A percentile compares a stretch with the other conserved stretches of the same genome.
Evolutionary conservation across 2,329 filamentous ascomycete genomes (phyloP).

Genomic region (Penicillium sp.): DNA sequence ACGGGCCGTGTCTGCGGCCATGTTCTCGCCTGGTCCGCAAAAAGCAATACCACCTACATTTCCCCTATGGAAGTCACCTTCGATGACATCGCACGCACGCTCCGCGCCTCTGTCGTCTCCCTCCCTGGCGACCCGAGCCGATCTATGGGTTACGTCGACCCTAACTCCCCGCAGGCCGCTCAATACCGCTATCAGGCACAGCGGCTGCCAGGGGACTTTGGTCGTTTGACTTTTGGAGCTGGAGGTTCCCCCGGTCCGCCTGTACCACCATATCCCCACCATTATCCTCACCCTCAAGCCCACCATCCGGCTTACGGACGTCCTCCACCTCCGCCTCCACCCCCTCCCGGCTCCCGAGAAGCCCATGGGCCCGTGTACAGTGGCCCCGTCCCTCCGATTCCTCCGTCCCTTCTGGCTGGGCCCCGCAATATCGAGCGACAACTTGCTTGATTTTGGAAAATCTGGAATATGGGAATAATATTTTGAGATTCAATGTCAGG

Average conservation of each 20-base stretch:
- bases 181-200: constrained; percentile 17
- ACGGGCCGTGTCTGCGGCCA: constrained; percentile 79
- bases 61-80: constrained; percentile 89
- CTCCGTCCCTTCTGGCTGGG: constrained; percentile 15
- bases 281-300: constrained; percentile 5
- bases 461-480: background rate
- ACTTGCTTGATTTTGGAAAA: constrained; percentile 24
- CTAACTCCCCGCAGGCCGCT: constrained; percentile 3
- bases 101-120: constrained; percentile 61
- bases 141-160: constrained; percentile 17
- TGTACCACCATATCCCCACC: constrained; percentile 10
- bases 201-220: constrained; percentile 16
- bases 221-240: constrained; percentile 12
- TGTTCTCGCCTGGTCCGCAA: constrained; percentile 76
- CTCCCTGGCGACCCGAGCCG: constrained; percentile 50
- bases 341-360: constrained; percentile 15
- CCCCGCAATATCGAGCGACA: constrained; percentile 33
- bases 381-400: constrained; percentile 16
- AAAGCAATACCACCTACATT: constrained; percentile 77
- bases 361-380: constrained; percentile 12
- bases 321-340: constrained; percentile 9
- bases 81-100: constrained; percentile 70
- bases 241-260: constrained; percentile 6
- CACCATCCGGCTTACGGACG: background rate
- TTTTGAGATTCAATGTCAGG: background rate